These are phyloP conservation scores for Ophiocytium majus DNA, from an alignment of 352 stramenopile genomes.

Conservation along the genomic window DNA sequence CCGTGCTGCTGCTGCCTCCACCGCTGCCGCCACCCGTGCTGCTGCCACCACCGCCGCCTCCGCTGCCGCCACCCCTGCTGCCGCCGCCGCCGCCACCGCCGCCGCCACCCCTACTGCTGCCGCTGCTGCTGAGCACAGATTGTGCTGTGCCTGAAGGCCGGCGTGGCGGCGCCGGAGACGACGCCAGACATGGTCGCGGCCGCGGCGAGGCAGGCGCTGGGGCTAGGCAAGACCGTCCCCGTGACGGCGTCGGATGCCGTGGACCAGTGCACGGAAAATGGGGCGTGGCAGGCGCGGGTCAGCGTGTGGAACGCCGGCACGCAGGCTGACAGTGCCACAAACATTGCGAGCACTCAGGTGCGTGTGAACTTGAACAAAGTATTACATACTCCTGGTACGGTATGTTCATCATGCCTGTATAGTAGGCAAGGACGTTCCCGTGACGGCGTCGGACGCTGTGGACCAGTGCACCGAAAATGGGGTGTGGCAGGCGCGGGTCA, in stretches of 20 bases:
- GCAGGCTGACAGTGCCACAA: neutral
- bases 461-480: neutral
- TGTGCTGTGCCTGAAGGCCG: neutral
- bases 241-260: neutral
- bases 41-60: no score
- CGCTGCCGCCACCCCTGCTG: no score
- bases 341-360: slow-evolving; percentile 2
- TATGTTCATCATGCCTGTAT: no score
- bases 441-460: neutral
- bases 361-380: no score
- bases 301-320: slow-evolving; percentile 17
- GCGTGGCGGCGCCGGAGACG: neutral
- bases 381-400: no score
- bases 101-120: no score
- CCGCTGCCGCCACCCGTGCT: no score
- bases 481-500: neutral
- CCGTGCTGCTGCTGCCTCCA: no score
- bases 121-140: no score
- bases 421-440: no score
- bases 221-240: neutral
- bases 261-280: neutral
- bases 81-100: no score
- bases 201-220: neutral
- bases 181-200: neutral
- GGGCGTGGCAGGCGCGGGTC: neutral